Base-by-base conservation (phyloP, 2,329 filamentous ascomycete genomes). In the Clonostachys rhizophaga region DNA sequence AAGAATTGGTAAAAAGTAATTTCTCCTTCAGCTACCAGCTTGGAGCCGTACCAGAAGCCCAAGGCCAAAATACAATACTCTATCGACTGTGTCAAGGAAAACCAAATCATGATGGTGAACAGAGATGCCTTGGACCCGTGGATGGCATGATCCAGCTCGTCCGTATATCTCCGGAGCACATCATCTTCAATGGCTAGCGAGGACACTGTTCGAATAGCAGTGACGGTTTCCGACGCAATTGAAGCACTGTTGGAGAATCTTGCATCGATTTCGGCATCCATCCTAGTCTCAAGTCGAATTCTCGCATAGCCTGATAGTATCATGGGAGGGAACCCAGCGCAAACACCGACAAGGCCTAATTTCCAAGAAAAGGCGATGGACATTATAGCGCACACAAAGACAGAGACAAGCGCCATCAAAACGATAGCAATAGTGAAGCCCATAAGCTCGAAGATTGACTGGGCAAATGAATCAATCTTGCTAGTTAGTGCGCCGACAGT, bases 341-440 rank as follows among this genome's bases (percentile, higher is more conserved):
- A 66, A 1, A 71, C 59, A 2, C 75, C 60, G 0, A 74, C 69
- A 1, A 80, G 62, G 1, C 72, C 74, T 2, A 80, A 63, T 46
- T 75, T 77, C 72, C 72, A 81, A 1, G 71, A 71, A 42, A 64
- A 65, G 3, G 58, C 66, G 7, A 81, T 61, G 5, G 70, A 70
- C 2, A 81, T 58, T 9, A 74, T 61, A 13, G 66, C 65, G 50
- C 68, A 73, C 1, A 71, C 67, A 2, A 76, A 9, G 1, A 79
- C 52, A 37, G 71, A 78, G 44, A 74, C 58, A 2, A 71, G 44
- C 42, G 71, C 67, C 50, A 75, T 67, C n/a, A 74, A 48, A 12
- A 81, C 66, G 3, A 79, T 55, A 2, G 64, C 65, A 9, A 77
- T 47, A 49, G 76, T 81, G 45, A 71, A 68, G 0, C 72, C 72